Percentiles rank a stretch among this genome's conserved stretches.
Evolutionary conservation across 1,139 yeast genomes (phyloP).

Genomic region (Geotrichum fermentans): DNA sequence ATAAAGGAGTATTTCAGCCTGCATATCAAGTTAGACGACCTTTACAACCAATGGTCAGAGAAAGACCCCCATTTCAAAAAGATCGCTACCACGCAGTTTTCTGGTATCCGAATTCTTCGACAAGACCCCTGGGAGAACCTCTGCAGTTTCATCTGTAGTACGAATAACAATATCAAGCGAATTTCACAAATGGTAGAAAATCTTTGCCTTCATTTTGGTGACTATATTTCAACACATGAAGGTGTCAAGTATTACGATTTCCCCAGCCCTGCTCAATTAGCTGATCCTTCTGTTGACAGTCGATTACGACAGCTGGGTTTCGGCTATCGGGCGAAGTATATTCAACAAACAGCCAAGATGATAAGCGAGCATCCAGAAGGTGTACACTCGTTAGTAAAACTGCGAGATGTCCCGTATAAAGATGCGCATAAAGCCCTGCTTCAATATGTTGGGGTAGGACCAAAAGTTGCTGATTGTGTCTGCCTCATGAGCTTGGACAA

Average conservation of each 20-base stretch:
- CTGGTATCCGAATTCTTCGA: constrained; percentile 75
- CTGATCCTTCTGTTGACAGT: constrained; percentile 43
- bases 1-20: constrained; percentile 69
- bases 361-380: constrained; percentile 36
- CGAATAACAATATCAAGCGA: constrained; percentile 91
- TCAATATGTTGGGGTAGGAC: constrained; percentile 85
- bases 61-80: constrained; percentile 49
- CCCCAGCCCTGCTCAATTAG: constrained; percentile 57
- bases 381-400: constrained; percentile 16
- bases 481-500: constrained; percentile 88
- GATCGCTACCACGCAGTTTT: constrained; percentile 38
- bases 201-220: constrained; percentile 69
- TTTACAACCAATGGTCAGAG: constrained; percentile 59
- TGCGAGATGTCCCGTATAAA: constrained; percentile 48
- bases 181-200: constrained; percentile 90
- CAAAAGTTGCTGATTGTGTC: constrained; percentile 95
- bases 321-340: constrained; percentile 90
- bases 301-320: constrained; percentile 60
- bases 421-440: constrained; percentile 62
- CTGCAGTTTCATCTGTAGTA: constrained; percentile 84
- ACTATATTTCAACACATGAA: constrained; percentile 50
- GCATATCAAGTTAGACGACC: constrained; percentile 47
- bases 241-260: constrained; percentile 64
- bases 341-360: constrained; percentile 65
- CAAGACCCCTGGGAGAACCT: constrained; percentile 98